A percentile compares a stretch with the other conserved stretches of the same genome.
phyloP scores from a whole-genome alignment of 2,329 filamentous ascomycete genomes.

The Whalleya microplaca region DNA sequence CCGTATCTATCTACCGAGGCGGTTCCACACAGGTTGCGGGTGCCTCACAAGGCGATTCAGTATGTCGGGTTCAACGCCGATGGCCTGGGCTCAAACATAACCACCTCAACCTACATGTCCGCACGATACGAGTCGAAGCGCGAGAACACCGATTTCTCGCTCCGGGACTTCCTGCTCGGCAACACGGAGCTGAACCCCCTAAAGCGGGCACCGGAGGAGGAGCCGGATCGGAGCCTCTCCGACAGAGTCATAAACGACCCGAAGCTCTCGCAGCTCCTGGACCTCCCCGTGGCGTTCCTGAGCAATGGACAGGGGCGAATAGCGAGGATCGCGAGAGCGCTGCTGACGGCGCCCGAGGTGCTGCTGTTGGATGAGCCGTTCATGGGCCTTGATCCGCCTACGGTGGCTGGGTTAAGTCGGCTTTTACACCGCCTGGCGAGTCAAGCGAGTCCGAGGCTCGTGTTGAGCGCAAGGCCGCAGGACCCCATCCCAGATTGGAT shows the following conservation, averaged over 20 bases:
- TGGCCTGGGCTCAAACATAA: conserved; percentile 57
- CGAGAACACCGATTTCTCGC: conserved; percentile 85
- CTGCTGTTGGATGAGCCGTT: conserved; percentile 92
- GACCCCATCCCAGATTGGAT: conserved; percentile 90
- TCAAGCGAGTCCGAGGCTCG: conserved; percentile 68
- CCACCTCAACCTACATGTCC: conserved; percentile 80
- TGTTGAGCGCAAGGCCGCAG: conserved; percentile 81
- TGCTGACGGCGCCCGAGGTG: conserved; percentile 78
- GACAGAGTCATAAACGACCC: conserved; percentile 70
- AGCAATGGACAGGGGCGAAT: conserved; percentile 92
- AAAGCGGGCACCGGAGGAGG: conserved; percentile 50
- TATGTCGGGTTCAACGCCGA: conserved; percentile 91
- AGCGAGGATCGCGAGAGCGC: conserved; percentile 83
- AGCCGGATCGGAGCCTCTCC: conserved; percentile 56
- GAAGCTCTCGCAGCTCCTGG: conserved; percentile 67
- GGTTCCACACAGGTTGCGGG: conserved; percentile 59
- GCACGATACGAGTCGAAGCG: conserved; percentile 87
- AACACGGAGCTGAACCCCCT: conserved; percentile 82
- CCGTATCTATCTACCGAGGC: conserved; percentile 73
- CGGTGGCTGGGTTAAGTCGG: conserved; percentile 70
- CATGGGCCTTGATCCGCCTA: conserved; percentile 91
- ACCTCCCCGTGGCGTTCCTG: conserved; percentile 84
- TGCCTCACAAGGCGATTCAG: conserved; percentile 71
- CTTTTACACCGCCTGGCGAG: conserved; percentile 72
- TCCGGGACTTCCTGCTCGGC: conserved; percentile 79